A percentile compares a stretch with the other conserved stretches of the same genome.
Evolutionary conservation across 2,329 filamentous ascomycete genomes (phyloP).

Genomic region (Fusarium caatingaense): DNA sequence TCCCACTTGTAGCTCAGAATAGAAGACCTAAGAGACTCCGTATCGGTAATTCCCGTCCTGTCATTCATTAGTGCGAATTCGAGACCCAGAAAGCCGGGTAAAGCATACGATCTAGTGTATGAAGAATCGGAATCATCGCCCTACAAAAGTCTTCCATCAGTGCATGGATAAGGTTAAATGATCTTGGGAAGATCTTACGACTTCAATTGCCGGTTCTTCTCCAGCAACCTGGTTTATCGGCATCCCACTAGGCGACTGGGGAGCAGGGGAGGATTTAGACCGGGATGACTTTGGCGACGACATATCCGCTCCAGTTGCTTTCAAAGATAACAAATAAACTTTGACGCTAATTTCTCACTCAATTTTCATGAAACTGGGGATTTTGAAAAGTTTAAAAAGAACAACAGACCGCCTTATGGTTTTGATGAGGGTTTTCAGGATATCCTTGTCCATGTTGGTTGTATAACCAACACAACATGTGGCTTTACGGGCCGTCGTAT

Average conservation of each 20-base stretch:
- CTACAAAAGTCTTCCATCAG: slow-evolving; percentile 1
- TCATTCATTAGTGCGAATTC: not conserved
- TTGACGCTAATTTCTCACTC: not conserved
- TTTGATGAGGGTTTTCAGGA: not conserved
- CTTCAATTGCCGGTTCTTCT: slow-evolving; percentile 16
- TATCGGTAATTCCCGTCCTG: slow-evolving; percentile 31
- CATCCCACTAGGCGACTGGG: not conserved
- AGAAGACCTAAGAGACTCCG: slow-evolving; percentile 32
- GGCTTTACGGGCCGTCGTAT: not conserved
- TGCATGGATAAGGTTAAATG: accelerated
- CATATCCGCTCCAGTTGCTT: slow-evolving; percentile 4
- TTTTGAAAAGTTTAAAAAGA: not conserved
- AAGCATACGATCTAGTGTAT: slow-evolving; percentile 24
- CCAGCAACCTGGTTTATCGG: not conserved
- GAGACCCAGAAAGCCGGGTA: accelerated
- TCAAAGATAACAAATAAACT: not conserved
- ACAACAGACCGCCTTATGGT: not conserved
- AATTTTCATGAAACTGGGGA: not conserved
- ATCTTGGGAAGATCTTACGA: not conserved
- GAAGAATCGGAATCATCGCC: slow-evolving; percentile 34
- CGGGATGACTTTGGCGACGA: slow-evolving; percentile 17
- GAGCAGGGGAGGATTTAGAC: not conserved
- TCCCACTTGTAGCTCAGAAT: slow-evolving; percentile 52
- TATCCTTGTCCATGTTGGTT: not conserved
- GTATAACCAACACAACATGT: not conserved